These are phyloP conservation scores for Pleurotus pulmonarius DNA, from an alignment of 768 basidiomycete species.

Conservation along the genomic window DNA sequence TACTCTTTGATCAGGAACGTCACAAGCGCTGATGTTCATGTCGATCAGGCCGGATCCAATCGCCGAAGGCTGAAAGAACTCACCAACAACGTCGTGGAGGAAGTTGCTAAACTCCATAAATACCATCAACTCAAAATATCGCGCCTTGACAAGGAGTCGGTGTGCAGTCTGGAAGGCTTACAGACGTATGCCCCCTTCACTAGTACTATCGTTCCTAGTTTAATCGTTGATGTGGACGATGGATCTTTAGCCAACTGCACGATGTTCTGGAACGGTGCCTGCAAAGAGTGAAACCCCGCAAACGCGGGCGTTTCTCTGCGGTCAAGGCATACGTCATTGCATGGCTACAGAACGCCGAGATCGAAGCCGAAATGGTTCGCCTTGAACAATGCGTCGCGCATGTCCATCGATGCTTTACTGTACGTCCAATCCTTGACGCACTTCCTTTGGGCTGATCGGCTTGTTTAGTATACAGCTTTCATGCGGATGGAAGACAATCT, in stretches of 20 bases:
- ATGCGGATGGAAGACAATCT: conserved; percentile 3
- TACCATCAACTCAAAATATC: not conserved
- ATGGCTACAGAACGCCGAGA: not conserved
- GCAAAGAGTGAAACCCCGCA: not conserved
- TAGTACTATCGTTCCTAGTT: too few species aligned
- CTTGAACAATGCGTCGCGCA: not conserved
- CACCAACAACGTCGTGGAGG: not conserved
- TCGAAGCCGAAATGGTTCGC: not conserved
- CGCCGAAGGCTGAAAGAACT: not conserved
- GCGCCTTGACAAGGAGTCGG: not conserved
- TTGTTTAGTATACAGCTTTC: not conserved
- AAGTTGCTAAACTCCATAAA: not conserved
- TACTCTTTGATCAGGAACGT: not conserved
- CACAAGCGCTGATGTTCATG: not conserved
- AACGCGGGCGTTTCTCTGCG: not conserved
- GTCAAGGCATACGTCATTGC: not conserved
- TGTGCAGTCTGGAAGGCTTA: not conserved
- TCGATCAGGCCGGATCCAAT: not conserved
- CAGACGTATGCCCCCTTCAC: not conserved
- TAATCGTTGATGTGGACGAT: too few species aligned
- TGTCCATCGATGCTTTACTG: not conserved
- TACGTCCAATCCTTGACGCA: too few species aligned
- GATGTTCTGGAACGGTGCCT: not conserved
- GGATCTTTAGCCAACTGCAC: not conserved
- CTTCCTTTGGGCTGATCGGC: not conserved